Base-by-base conservation (phyloP, 1,284 basidiomycete species). In the Schizophyllum amplum region DNA sequence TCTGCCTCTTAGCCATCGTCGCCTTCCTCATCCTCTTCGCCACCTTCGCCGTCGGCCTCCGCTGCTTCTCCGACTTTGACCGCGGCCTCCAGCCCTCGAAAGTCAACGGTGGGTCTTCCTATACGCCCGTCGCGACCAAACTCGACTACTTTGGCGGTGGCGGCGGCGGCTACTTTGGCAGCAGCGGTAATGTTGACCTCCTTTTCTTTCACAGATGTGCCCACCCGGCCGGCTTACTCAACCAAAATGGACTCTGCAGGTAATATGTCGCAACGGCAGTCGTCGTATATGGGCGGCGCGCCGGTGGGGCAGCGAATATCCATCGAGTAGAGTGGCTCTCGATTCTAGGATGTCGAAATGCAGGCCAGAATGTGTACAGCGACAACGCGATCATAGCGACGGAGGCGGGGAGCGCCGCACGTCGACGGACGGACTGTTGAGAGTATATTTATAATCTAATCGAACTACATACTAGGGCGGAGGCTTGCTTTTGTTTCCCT, bases 31-130 rank as follows among this genome's bases (percentile, higher is more conserved):
- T 92, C 51, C 68, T 92, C 22, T 80, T 90, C 60, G 70, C 75
- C 11, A 88, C 87, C 11, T 90, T 92, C 64, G 78, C 73, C 9
- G 79, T 92, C 24, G 90, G 90, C 27, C 67, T 91, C 15, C 82
- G 85, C 53, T 92, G 90, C 66, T 87, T 90, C 71, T 68, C 78
- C 52, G 89, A 92, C 71, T 92, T 92, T 65, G 84, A 87, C 70
- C 83, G 82, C 67, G 89, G 90, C 24, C 72, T 92, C 24, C 72
- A 76, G 52, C 70, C 75, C 23, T 84, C 88, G 54, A 92, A 92
- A 75, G 76, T 80, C 60, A 79, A 84, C 64, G 82, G 89, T 90
- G 72, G 80, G 87, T 78, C 68, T 21, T 42, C 33, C 13, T 71
- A 73, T 67, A 66, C 58, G 58, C 71, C 67, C 65, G 66, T 73